These are phyloP conservation scores for Ceratobasidium sp. DNA, from an alignment of 1,284 basidiomycete species.

Conservation along the genomic window DNA sequence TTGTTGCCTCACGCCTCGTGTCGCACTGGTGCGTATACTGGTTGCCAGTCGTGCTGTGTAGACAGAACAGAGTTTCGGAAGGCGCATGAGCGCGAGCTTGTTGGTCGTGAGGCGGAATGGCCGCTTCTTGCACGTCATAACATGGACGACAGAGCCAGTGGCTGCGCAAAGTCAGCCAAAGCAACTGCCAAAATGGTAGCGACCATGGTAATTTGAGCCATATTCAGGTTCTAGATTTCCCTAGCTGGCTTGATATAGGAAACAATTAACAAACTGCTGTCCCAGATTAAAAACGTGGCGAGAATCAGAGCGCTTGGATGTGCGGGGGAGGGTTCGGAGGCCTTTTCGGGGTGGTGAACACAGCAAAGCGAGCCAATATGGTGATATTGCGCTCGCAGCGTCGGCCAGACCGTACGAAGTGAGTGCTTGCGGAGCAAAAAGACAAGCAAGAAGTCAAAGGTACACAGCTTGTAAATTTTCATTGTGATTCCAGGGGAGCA, in stretches of 20 bases:
- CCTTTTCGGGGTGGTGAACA: slow-evolving; percentile 4
- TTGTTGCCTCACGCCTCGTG: slow-evolving; percentile 25
- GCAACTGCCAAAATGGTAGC: background rate
- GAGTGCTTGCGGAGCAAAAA: no score
- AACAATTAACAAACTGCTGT: slow-evolving; percentile 22
- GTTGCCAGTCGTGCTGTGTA: slow-evolving; percentile 1
- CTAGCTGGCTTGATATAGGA: slow-evolving; percentile 1
- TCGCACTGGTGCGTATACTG: background rate
- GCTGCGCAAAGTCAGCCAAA: slow-evolving; percentile 6
- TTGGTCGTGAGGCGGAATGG: background rate
- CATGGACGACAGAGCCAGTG: background rate
- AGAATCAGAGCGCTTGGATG: background rate
- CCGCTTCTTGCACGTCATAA: slow-evolving; percentile 12
- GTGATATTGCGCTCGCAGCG: slow-evolving; percentile 24
- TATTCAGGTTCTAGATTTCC: background rate
- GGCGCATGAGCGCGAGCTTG: slow-evolving; percentile 1
- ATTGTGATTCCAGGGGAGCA: background rate
- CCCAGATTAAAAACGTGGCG: slow-evolving; percentile 36
- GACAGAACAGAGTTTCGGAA: background rate
- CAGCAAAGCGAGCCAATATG: slow-evolving; percentile 18
- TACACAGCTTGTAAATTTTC: slow-evolving; percentile 17
- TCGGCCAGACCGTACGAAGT: background rate
- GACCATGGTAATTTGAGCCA: background rate
- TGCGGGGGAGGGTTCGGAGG: background rate
- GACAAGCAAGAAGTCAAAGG: background rate